Conservation (phyloP, 176 grass and related monocot species). For the Oryza meridionalis region DNA sequence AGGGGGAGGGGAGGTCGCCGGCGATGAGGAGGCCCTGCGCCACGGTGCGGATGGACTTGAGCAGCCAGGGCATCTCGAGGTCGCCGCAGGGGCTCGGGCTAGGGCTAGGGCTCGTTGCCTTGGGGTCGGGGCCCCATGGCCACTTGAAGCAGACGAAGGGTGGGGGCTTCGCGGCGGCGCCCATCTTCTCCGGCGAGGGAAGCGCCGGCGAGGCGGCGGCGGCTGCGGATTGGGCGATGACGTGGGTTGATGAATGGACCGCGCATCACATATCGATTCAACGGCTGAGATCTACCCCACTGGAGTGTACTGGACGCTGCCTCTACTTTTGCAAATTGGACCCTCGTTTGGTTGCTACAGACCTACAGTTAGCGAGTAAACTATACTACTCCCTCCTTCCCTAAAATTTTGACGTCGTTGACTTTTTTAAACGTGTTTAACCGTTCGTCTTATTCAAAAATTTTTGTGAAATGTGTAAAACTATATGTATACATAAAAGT, state of each 20-base stretch:
- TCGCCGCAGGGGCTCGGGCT: slow-evolving; percentile 58
- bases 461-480: too few species aligned
- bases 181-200: slow-evolving; percentile 45
- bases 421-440: too few species aligned
- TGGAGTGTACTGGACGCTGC: neutral
- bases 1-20: slow-evolving; percentile 38
- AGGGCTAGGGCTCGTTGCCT: neutral
- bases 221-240: neutral
- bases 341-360: too few species aligned
- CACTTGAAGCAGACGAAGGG: slow-evolving; percentile 81
- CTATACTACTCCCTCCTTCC: too few species aligned
- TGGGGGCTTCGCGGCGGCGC: slow-evolving; percentile 43
- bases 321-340: neutral
- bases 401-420: too few species aligned
- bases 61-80: slow-evolving; percentile 76
- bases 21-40: slow-evolving; percentile 74
- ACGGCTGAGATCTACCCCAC: neutral
- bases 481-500: too few species aligned
- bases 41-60: slow-evolving; percentile 75
- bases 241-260: neutral
- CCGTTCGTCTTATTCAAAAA: too few species aligned
- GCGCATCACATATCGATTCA: neutral
- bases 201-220: neutral
- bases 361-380: too few species aligned
- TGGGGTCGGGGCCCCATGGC: slow-evolving; percentile 55